A percentile compares a stretch with the other conserved stretches of the same genome.
These are phyloP conservation scores for Solanum dulcamara DNA, from an alignment of 257 asterid genomes.

Conservation along the genomic window DNA sequence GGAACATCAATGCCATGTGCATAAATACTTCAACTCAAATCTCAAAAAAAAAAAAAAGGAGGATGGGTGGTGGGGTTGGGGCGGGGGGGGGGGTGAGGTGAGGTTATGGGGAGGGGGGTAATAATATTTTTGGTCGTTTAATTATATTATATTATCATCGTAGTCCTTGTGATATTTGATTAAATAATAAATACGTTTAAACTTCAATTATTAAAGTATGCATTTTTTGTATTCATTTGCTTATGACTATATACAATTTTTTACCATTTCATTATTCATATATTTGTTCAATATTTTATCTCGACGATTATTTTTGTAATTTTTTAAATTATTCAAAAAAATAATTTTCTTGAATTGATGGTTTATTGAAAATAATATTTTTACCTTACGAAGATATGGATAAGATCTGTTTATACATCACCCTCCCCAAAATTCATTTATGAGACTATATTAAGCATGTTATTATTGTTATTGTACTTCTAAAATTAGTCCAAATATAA, in stretches of 20 bases:
- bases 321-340: too few species aligned
- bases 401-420: background rate
- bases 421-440: background rate
- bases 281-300: too few species aligned
- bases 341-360: background rate
- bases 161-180: background rate
- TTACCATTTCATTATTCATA: too few species aligned
- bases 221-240: background rate
- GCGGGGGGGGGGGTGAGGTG: background rate
- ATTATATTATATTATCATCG: background rate
- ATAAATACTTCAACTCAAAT: background rate
- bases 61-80: background rate
- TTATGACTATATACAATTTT: too few species aligned
- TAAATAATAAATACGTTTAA: too few species aligned
- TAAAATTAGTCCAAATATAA: background rate
- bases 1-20: slow-evolving; percentile 42
- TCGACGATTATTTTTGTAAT: too few species aligned
- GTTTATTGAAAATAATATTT: background rate
- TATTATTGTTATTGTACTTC: background rate
- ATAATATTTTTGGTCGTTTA: background rate
- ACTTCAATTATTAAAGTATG: background rate
- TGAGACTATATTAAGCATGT: background rate
- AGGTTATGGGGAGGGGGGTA: too few species aligned
- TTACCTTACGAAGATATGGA: background rate
- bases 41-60: background rate